A percentile compares a stretch with the other conserved stretches of the same genome.
These are phyloP conservation scores for Ogataea siamensis DNA, from an alignment of 805 yeast species.

Conservation along the genomic window DNA sequence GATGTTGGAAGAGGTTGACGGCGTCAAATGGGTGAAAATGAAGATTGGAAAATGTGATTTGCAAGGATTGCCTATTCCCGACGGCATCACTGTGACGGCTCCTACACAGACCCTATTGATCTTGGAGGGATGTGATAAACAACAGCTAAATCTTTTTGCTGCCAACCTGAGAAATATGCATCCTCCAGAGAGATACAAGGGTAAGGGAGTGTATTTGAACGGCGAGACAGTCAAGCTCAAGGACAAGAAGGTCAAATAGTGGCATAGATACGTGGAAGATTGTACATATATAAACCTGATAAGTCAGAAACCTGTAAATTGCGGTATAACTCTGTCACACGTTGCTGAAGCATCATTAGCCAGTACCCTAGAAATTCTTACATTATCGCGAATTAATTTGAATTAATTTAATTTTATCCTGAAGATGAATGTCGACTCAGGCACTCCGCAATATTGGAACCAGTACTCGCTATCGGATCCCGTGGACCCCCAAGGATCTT, in stretches of 20 bases:
- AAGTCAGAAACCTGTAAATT: too few relatives aligned
- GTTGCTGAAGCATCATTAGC: too few relatives aligned
- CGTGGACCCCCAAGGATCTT: not conserved
- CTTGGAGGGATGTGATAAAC: slow-evolving; percentile 85
- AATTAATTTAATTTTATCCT: not conserved
- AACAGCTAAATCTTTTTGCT: slow-evolving; percentile 83
- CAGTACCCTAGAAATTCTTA: not conserved
- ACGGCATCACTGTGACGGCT: slow-evolving; percentile 65
- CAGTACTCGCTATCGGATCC: slow-evolving; percentile 5
- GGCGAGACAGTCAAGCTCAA: slow-evolving; percentile 88
- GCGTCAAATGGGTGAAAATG: slow-evolving; percentile 59
- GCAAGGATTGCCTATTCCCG: slow-evolving; percentile 75
- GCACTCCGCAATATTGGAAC: slow-evolving; percentile 13
- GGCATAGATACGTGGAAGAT: not conserved
- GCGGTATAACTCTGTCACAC: too few relatives aligned
- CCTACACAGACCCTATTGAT: slow-evolving; percentile 86
- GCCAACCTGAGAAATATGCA: slow-evolving; percentile 81
- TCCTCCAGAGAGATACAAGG: slow-evolving; percentile 98
- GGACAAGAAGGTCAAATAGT: slow-evolving; percentile 87
- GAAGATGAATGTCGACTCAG: slow-evolving; percentile 11
- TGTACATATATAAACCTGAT: slow-evolving; percentile 1
- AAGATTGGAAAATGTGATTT: slow-evolving; percentile 87
- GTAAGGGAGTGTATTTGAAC: slow-evolving; percentile 93
- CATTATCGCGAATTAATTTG: not conserved
- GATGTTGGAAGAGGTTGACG: slow-evolving; percentile 57